Evolutionary conservation across 345 rosid species (phyloP).

Genomic region (sweet orange (Citrus sinensis)): DVS_A1.0 CM039164.1:21628001-21628500

Average conservation of each 20-base stretch:
- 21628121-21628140: slow-evolving; percentile 70
- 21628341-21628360: not conserved
- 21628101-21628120: slow-evolving; percentile 70
- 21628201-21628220: not conserved
- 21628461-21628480: too few relatives aligned
- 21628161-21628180: slow-evolving; percentile 10
- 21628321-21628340: not conserved
- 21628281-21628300: not conserved
- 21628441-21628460: too few relatives aligned
- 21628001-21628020: slow-evolving; percentile 69
- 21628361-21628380: not conserved
- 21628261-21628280: not conserved
- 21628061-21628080: slow-evolving; percentile 95
- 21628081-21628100: slow-evolving; percentile 78
- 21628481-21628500: not conserved
- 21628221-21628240: not conserved
- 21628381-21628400: not conserved
- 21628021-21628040: slow-evolving; percentile 87
- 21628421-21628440: too few relatives aligned
- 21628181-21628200: not conserved
- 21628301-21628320: not conserved
- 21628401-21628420: not conserved
- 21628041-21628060: slow-evolving; percentile 74
- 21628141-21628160: slow-evolving; percentile 84
- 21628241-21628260: not conserved